phyloP scores from a whole-genome alignment of 2,329 filamentous ascomycete genomes.

The Helicocarpus griseus region DNA sequence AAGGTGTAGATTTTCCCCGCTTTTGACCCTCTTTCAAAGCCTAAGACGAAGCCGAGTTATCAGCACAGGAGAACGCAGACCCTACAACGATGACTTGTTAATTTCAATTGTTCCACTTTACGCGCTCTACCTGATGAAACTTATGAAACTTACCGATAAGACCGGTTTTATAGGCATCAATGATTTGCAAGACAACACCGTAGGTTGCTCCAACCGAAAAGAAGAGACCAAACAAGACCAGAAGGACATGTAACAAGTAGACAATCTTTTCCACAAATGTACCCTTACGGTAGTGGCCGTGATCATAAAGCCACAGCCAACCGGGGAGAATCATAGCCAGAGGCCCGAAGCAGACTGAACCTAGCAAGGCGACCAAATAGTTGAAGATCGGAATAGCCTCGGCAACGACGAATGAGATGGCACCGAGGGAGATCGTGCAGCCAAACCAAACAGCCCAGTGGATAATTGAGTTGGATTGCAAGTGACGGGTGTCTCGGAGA shows the following conservation, averaged over 20 bases:
- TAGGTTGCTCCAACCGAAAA: slow-evolving; percentile 42
- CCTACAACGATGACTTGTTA: slow-evolving; percentile 9
- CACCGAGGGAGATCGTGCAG: slow-evolving; percentile 34
- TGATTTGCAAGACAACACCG: slow-evolving; percentile 18
- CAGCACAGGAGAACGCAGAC: slow-evolving; percentile 17
- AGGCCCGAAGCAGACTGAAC: slow-evolving; percentile 43
- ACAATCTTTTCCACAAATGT: slow-evolving; percentile 23
- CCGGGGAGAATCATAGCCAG: slow-evolving; percentile 41
- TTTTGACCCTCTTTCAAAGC: background rate
- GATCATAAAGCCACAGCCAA: slow-evolving; percentile 44
- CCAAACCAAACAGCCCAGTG: slow-evolving; percentile 46
- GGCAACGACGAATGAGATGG: slow-evolving; percentile 42
- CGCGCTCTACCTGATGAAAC: background rate
- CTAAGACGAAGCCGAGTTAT: slow-evolving; percentile 17
- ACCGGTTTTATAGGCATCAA: slow-evolving; percentile 15
- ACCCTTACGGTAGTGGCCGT: slow-evolving; percentile 33
- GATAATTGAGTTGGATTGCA: slow-evolving; percentile 42
- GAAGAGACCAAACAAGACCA: slow-evolving; percentile 40
- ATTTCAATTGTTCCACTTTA: background rate
- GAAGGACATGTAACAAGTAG: slow-evolving; percentile 33
- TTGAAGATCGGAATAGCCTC: slow-evolving; percentile 48
- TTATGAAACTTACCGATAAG: slow-evolving; percentile 14
- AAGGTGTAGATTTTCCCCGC: too few relatives aligned
- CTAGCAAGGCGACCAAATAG: slow-evolving; percentile 41
- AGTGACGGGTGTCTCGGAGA: slow-evolving; percentile 41